These are phyloP conservation scores for Oryza coarctata DNA, from an alignment of 176 grass and related monocot species.

Conservation along the genomic window DNA sequence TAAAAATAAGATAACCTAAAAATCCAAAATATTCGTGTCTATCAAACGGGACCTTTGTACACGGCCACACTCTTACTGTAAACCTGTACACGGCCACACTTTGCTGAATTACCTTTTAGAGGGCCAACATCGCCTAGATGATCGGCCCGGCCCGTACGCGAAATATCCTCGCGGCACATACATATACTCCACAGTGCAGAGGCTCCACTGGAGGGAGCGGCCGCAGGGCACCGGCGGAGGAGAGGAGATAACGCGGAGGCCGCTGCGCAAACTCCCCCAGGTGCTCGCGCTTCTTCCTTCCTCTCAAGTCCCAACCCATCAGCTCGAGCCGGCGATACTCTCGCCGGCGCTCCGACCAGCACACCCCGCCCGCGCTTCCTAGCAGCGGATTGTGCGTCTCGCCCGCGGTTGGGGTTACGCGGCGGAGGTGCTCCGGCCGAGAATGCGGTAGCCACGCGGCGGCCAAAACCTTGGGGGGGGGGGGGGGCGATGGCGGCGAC, in stretches of 20 bases:
- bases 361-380: background rate
- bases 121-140: background rate
- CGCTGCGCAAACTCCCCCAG: background rate
- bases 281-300: background rate
- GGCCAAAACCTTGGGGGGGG: background rate
- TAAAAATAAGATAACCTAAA: no score
- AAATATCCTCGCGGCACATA: background rate
- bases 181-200: no score
- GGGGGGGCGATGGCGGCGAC: constrained; percentile 37
- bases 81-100: no score
- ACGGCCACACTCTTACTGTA: no score
- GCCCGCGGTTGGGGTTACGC: background rate
- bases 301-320: background rate
- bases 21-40: no score
- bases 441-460: constrained; percentile 21
- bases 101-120: no score
- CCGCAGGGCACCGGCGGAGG: background rate
- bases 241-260: background rate
- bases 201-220: no score
- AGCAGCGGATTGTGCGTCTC: background rate
- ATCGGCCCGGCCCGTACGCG: background rate
- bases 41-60: no score
- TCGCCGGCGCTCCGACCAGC: background rate
- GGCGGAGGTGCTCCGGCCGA: background rate
- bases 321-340: background rate